phyloP scores from a whole-genome alignment of 805 yeast genomes.

The Candida bentonensis region DNA sequence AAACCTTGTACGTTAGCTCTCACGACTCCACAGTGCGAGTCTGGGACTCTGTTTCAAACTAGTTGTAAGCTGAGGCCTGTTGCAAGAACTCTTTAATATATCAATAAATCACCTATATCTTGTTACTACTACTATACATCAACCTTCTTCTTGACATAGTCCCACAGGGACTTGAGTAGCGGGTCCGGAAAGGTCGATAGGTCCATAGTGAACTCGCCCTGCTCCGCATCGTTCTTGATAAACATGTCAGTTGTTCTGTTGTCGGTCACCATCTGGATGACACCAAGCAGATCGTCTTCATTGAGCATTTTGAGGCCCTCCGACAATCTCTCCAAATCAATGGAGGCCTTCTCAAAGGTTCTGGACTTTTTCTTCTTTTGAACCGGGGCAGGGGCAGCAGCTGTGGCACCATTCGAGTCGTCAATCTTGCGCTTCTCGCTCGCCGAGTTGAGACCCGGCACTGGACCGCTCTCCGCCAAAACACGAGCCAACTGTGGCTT shows the following conservation, averaged over 20 bases:
- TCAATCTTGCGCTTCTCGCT: constrained; percentile 13
- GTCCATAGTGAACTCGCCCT: constrained; percentile 96
- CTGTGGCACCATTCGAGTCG: constrained; percentile 17
- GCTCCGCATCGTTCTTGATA: constrained; percentile 87
- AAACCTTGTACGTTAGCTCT: too few relatives aligned
- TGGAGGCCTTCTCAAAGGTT: constrained; percentile 36
- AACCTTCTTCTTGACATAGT: constrained; percentile 65
- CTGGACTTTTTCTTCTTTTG: constrained; percentile 22
- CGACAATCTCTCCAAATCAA: constrained; percentile 84
- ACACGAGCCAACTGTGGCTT: constrained; percentile 61
- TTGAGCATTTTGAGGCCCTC: constrained; percentile 74
- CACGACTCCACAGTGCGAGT: too few relatives aligned
- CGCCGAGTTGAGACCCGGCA: constrained; percentile 35
- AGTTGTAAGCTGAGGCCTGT: too few relatives aligned
- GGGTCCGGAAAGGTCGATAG: constrained; percentile 85
- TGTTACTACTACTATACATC: constrained; percentile 6
- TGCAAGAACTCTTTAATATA: too few relatives aligned
- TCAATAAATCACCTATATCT: too few relatives aligned
- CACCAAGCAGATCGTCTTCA: constrained; percentile 87
- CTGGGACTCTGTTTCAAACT: too few relatives aligned
- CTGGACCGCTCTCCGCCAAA: constrained; percentile 69
- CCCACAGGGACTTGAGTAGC: constrained; percentile 85
- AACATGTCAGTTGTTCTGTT: constrained; percentile 91
- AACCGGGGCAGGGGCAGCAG: constrained; percentile 8
- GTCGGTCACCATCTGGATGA: constrained; percentile 96